These are phyloP conservation scores for Pascua sp. DNA, from an alignment of 1,284 basidiomycete species.

Conservation along the genomic window DNA sequence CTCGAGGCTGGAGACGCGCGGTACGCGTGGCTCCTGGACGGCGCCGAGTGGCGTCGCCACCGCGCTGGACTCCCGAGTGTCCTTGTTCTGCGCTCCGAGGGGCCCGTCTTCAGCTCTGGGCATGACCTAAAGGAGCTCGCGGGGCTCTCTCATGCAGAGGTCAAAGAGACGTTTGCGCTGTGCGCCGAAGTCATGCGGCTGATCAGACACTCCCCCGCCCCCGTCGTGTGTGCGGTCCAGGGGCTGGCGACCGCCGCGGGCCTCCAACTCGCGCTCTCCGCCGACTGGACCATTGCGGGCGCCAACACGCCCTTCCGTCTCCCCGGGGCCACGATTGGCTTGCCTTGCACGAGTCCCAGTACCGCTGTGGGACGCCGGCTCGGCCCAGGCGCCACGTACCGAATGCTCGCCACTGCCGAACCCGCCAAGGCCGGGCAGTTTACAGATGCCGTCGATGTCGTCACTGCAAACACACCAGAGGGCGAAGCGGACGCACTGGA, in stretches of 20 bases:
- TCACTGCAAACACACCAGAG: too few species aligned
- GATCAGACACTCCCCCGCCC: slow-evolving; percentile 14
- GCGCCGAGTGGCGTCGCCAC: slow-evolving; percentile 6
- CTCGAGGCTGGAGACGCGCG: slow-evolving; percentile 9
- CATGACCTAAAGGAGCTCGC: slow-evolving; percentile 20
- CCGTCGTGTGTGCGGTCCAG: slow-evolving; percentile 16
- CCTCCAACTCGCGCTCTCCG: slow-evolving; percentile 17
- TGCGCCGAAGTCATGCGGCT: slow-evolving; percentile 21
- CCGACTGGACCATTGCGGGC: slow-evolving; percentile 19
- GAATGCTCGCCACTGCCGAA: slow-evolving; percentile 19
- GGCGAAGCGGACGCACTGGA: slow-evolving; percentile 7
- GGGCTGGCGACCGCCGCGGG: slow-evolving; percentile 17
- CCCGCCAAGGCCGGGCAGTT: slow-evolving; percentile 10
- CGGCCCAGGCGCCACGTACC: slow-evolving; percentile 14
- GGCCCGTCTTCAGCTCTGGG: slow-evolving; percentile 16
- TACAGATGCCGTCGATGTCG: background rate
- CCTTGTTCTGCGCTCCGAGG: slow-evolving; percentile 16
- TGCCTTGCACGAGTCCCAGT: slow-evolving; percentile 16
- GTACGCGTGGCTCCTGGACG: slow-evolving; percentile 16
- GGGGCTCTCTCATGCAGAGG: slow-evolving; percentile 13
- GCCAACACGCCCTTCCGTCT: slow-evolving; percentile 15
- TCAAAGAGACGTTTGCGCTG: slow-evolving; percentile 20
- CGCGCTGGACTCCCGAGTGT: slow-evolving; percentile 13
- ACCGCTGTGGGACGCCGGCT: slow-evolving; percentile 15
- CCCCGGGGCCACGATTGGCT: slow-evolving; percentile 15